Evolutionary conservation across 306 rosid genomes (phyloP), one percentile per base, ranked within the genome.

Genomic region (Castanea sativa): DNA sequence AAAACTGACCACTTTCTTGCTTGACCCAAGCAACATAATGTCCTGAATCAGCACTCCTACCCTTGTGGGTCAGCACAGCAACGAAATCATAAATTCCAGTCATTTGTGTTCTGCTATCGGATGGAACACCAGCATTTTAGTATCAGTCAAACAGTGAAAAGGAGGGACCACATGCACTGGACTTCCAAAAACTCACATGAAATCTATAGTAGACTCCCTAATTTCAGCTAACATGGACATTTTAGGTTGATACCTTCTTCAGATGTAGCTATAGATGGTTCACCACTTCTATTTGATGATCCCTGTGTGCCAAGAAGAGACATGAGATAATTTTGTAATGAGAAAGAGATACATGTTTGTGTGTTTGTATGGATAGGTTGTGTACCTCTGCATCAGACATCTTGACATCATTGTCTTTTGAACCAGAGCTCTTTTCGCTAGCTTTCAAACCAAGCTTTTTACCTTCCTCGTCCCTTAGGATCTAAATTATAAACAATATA

Each of bases 31-130:
- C 98, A 81, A 88, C 96, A 83, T 93, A 96, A 87, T 93, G 99
- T 63, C 99, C 99, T 4, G 99, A 96, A 86, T 93, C 98, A 55
- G 99, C 99, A 84, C 99, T 90, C 79, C 99, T 90, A 55, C 99
- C 99, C 89, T 96, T 96, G 96, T 93, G 98, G 82, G 99, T 96
- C 86, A 96, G 85, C 77, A 96, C 98, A 74, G 99, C 92, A 43
- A 91, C 99, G 94, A 96, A 86, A 85, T 96, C 99, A 76, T 96
- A 96, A 77, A 93, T 77, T 75, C 94, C 99, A 43, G 98, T 96
- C 93, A 96, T 86, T 20, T 92, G 93, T 65, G 89, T 68, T 83
- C 86, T 92, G 59, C 82, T 90, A 55, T 86, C 89, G 61, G 94
- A 86, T 82, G 70, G 53, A 41, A 70, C 79, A 85, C 87, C 84